A percentile compares a stretch with the other conserved stretches of the same genome.
Conservation (phyloP, 1,284 basidiomycete genomes). For the Heterobasidion parviporum region DNA sequence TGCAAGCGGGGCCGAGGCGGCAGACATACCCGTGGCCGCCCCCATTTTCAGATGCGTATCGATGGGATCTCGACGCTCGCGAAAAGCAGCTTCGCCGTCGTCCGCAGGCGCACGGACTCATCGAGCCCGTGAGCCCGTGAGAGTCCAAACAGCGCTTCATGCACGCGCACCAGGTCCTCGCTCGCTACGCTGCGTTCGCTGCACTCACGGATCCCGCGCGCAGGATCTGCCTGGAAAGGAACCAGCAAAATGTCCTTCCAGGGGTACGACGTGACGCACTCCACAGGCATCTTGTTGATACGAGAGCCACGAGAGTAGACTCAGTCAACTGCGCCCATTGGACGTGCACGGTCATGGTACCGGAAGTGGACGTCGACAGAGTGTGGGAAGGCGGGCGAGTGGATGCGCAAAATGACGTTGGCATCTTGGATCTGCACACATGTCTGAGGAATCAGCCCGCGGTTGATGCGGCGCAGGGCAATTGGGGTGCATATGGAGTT, state of each 20-base stretch:
- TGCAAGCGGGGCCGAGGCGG: neutral
- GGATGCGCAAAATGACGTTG: neutral
- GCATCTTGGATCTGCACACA: neutral
- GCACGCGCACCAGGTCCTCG: neutral
- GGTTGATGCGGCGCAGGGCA: neutral
- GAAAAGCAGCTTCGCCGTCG: neutral
- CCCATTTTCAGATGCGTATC: neutral
- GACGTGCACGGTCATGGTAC: neutral
- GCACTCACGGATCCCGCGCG: no score
- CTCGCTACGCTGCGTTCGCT: neutral
- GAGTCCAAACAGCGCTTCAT: neutral
- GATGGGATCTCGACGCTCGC: neutral
- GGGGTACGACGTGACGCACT: neutral
- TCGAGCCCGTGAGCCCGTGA: neutral
- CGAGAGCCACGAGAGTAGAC: neutral
- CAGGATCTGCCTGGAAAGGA: no score
- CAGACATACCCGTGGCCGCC: neutral
- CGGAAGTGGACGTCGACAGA: neutral
- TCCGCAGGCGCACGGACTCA: neutral
- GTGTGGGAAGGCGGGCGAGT: neutral
- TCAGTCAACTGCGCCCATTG: neutral
- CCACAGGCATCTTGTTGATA: neutral
- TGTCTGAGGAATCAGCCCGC: no score
- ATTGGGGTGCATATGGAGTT: neutral
- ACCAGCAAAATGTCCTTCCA: no score